Conservation (phyloP, 2,329 filamentous ascomycete genomes). For the Seiridium cupressi region DNA sequence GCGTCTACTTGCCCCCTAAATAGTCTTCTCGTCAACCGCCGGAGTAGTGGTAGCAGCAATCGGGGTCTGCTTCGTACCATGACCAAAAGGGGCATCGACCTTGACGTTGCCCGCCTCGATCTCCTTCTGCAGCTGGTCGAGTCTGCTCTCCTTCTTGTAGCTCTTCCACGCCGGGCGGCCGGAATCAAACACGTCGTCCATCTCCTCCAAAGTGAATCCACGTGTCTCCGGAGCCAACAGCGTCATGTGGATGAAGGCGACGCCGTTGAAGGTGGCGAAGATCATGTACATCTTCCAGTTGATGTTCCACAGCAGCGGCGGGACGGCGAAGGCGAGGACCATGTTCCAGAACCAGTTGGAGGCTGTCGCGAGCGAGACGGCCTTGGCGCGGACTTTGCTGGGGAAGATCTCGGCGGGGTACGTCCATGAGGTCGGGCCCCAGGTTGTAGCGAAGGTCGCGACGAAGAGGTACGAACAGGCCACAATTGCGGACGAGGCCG, state of each 20-base stretch:
- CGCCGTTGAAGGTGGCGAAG: conserved; percentile 70
- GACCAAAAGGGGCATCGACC: conserved; percentile 19
- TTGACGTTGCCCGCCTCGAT: conserved; percentile 46
- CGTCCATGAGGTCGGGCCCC: conserved; percentile 40
- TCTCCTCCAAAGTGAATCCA: conserved; percentile 74
- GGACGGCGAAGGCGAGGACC: conserved; percentile 52
- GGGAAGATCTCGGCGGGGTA: conserved; percentile 65
- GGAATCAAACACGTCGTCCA: conserved; percentile 69
- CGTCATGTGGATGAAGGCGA: conserved; percentile 67
- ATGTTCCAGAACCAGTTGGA: conserved; percentile 62
- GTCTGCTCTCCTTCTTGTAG: conserved; percentile 36
- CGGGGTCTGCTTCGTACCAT: not conserved
- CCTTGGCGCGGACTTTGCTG: conserved; percentile 61
- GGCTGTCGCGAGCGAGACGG: conserved; percentile 58
- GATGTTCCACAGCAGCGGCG: conserved; percentile 50
- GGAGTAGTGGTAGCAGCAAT: not conserved
- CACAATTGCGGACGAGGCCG: conserved; percentile 61
- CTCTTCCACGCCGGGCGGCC: conserved; percentile 58
- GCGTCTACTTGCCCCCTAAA: not conserved
- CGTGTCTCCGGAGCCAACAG: conserved; percentile 64
- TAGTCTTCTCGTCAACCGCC: not conserved
- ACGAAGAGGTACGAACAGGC: conserved; percentile 74
- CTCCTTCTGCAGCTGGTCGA: conserved; percentile 45
- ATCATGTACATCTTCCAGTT: conserved; percentile 70
- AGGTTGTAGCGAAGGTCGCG: conserved; percentile 56